Evolutionary conservation across 805 yeast genomes (phyloP), one percentile per base, ranked within the genome.

Genomic region (Priceomyces haplophilus): DNA sequence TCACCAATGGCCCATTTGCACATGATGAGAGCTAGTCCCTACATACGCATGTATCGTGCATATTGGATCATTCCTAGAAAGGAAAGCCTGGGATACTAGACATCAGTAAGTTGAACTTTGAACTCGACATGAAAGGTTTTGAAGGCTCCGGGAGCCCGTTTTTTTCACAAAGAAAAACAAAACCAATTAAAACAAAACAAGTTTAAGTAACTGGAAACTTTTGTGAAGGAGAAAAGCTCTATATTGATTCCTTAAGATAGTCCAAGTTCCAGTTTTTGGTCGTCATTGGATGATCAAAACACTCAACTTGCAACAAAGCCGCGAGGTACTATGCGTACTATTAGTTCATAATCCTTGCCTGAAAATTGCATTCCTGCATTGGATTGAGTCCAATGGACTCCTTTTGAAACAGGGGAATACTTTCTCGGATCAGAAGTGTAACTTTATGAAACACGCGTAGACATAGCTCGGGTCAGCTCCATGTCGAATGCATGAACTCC

Each of bases 1-100:
- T 12, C n/a, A 27, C 31, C 4, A 5, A 27, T 27, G 15, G 5
- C n/a, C 5, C 31, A 27, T 27, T 12, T 27, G n/a, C 5, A 27
- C 15, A n/a, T 12, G 31, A 12, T 6, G 31, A 27, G 15, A 27
- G 31, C 31, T 27, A 27, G 31, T 27, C 31, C 31, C 31, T 27
- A n/a, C 31, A 27, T 27, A 27, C 31, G 31, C 31, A n/a, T 12
- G 10, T 21, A 27, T 10, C 5, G 31, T 21, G 39, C 34, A 34
- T 40, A 45, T 45, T 45, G 48, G 40, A 37, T 37, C 48, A 41
- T 20, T 41, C 43, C 47, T 37, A 24, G 17, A 15, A 21, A 25
- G 47, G 47, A 44, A 8, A 43, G 46, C 46, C 46, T 43, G 35
- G 25, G 39, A 27, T 39, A 40, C 30, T 17, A 40, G 37, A 12